phyloP scores from a whole-genome alignment of 768 basidiomycete genomes.

The Rhizopogon vinicolor region DNA sequence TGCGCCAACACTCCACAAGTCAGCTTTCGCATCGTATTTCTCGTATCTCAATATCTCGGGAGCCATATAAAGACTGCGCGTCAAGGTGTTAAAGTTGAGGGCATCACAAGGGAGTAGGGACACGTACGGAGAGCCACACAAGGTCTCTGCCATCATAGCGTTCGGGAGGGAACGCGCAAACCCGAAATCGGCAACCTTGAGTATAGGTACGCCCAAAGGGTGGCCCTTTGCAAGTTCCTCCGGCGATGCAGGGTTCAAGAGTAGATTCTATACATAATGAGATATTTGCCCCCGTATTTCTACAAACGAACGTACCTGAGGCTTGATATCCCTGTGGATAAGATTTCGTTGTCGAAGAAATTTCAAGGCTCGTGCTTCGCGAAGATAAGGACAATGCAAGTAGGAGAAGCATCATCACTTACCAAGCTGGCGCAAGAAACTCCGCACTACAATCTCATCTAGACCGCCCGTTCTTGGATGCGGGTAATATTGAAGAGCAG shows the following conservation, averaged over 20 bases:
- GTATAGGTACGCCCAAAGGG: constrained; percentile 86
- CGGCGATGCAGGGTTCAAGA: constrained; percentile 77
- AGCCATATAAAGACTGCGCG: constrained; percentile 88
- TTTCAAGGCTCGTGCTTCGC: constrained; percentile 82
- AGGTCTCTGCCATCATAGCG: constrained; percentile 93
- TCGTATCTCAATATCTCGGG: constrained; percentile 96
- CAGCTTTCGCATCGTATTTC: constrained; percentile 97
- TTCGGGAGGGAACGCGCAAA: constrained; percentile 92
- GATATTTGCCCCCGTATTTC: background rate
- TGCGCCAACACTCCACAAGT: constrained; percentile 97
- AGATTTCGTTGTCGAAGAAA: constrained; percentile 86
- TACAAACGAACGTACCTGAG: constrained; percentile 49
- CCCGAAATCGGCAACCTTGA: constrained; percentile 93
- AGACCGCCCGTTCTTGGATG: constrained; percentile 91
- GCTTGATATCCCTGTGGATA: constrained; percentile 97
- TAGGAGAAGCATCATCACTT: constrained; percentile 17
- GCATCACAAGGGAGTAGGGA: background rate
- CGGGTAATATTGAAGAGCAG: constrained; percentile 82
- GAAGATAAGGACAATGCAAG: background rate
- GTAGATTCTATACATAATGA: constrained; percentile 63
- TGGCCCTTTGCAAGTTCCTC: constrained; percentile 85
- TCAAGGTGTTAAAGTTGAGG: background rate
- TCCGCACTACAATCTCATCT: constrained; percentile 85
- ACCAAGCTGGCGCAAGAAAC: constrained; percentile 90
- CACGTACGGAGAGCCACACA: constrained; percentile 94